Evolutionary conservation across 176 grass and related monocot genomes (phyloP).

Genomic region (Chrysopogon serrulatus): DNA sequence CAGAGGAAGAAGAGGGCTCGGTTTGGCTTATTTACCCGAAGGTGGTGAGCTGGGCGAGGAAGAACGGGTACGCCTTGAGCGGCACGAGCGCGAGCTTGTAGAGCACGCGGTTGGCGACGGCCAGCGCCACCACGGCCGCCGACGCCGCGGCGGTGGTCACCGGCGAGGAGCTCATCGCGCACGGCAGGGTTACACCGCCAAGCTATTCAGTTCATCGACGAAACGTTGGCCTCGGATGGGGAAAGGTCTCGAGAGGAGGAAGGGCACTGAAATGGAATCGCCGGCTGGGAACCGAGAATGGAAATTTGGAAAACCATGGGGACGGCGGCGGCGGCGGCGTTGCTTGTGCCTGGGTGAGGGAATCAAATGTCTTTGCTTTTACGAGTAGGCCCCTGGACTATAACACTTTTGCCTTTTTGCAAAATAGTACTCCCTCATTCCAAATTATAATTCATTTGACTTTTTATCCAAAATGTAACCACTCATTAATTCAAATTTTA

Average conservation of each 20-base stretch:
- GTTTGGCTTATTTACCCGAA: constrained; percentile 54
- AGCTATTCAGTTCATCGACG: not conserved
- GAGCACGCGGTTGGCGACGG: constrained; percentile 80
- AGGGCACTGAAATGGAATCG: not conserved
- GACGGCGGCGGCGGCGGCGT: not conserved
- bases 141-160: constrained; percentile 25
- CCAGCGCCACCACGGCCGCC: constrained; percentile 43
- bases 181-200: not conserved
- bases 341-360: not conserved
- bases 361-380: not conserved
- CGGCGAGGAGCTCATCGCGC: constrained; percentile 38
- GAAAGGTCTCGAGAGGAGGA: not conserved
- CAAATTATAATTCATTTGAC: no score
- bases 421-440: not conserved
- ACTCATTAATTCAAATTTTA: no score
- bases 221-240: not conserved
- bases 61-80: constrained; percentile 84
- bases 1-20: not conserved
- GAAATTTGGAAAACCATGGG: not conserved
- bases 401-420: not conserved
- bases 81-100: constrained; percentile 93
- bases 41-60: constrained; percentile 86
- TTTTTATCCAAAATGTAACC: no score
- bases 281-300: not conserved
- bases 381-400: not conserved